Evolutionary conservation across 345 rosid genomes (phyloP).

Genomic region (Acer saccharum): DNA sequence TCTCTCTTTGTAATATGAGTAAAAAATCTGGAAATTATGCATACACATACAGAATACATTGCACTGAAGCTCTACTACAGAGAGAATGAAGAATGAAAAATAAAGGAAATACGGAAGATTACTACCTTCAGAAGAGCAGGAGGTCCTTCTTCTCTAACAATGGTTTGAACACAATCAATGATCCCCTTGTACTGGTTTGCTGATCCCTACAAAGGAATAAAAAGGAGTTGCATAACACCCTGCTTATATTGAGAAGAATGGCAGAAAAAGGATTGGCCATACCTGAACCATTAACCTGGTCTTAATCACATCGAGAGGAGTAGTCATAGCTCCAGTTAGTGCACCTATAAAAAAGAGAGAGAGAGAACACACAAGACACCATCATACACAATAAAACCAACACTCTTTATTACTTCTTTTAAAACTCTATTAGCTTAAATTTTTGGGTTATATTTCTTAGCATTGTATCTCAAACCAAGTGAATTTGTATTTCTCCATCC

Average conservation of each 20-base stretch:
- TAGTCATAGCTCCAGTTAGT: constrained; percentile 92
- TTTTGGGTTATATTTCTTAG: not conserved
- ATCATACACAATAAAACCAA: not conserved
- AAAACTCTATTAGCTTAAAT: not conserved
- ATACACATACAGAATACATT: not conserved
- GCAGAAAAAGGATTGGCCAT: constrained; percentile 15
- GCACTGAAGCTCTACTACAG: not conserved
- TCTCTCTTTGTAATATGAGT: not conserved
- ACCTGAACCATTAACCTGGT: constrained; percentile 99
- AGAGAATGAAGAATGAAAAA: too few relatives aligned
- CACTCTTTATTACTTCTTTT: not conserved
- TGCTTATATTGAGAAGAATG: not conserved
- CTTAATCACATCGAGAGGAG: constrained; percentile 96
- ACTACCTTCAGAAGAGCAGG: constrained; percentile 83
- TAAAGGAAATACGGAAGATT: not conserved
- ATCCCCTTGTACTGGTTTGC: constrained; percentile 80
- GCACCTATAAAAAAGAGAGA: constrained; percentile 57
- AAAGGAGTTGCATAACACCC: not conserved
- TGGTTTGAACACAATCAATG: constrained; percentile 80
- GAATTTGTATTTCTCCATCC: not conserved
- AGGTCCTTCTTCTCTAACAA: constrained; percentile 86
- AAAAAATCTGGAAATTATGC: not conserved
- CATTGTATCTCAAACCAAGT: not conserved
- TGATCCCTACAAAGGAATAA: constrained; percentile 56
- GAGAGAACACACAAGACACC: not conserved